Conservation (phyloP, 306 rosid genomes). For the Dalbergia cultrata region DNA sequence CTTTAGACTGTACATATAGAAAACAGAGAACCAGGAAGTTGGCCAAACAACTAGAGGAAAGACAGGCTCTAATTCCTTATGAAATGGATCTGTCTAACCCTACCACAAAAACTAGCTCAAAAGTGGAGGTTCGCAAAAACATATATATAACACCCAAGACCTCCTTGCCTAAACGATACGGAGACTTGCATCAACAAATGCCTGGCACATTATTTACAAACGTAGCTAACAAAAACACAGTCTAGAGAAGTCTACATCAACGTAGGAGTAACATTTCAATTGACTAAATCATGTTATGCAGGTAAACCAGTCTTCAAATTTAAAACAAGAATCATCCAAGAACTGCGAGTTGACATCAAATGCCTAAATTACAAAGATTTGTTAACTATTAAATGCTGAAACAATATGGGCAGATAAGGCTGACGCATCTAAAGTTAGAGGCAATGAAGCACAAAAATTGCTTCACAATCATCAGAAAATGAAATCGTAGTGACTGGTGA, state of each 20-base stretch:
- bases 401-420: neutral
- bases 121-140: too few relatives aligned
- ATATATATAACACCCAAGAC: too few relatives aligned
- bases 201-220: slow-evolving; percentile 6
- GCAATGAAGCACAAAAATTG: slow-evolving; percentile 17
- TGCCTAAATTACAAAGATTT: slow-evolving; percentile 10
- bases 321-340: slow-evolving; percentile 26
- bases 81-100: too few relatives aligned
- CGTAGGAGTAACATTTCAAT: slow-evolving; percentile 11
- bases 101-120: too few relatives aligned
- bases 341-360: slow-evolving; percentile 37
- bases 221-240: neutral
- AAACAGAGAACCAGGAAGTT: too few relatives aligned
- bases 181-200: neutral
- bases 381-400: neutral
- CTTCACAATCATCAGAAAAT: slow-evolving; percentile 8
- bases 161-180: too few relatives aligned
- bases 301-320: slow-evolving; percentile 21
- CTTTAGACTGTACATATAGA: too few relatives aligned
- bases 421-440: slow-evolving; percentile 29
- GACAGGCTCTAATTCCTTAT: too few relatives aligned
- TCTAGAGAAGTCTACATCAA: slow-evolving; percentile 13
- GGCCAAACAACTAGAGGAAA: too few relatives aligned
- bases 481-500: slow-evolving; percentile 14
- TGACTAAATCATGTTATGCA: slow-evolving; percentile 31